These are phyloP conservation scores for Tuber microsphaerosporum DNA, from an alignment of 495 filamentous ascomycete species.

Conservation along the genomic window DNA sequence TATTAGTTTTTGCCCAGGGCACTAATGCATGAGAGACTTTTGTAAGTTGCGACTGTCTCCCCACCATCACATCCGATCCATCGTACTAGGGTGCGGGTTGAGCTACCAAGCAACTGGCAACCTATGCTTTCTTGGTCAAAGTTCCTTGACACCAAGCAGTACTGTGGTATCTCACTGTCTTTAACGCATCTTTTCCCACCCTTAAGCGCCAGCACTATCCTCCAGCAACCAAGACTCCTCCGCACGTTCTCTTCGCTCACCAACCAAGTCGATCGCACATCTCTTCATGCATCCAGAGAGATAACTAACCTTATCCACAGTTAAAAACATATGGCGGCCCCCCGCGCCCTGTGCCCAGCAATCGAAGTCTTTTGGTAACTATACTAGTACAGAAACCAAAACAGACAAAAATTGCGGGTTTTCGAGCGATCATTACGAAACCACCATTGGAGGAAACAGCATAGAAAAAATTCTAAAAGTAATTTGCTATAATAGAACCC, in stretches of 20 bases:
- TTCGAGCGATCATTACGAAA: too few relatives aligned
- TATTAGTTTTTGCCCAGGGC: too few relatives aligned
- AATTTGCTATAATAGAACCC: too few relatives aligned
- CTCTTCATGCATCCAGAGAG: neutral
- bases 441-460: too few relatives aligned
- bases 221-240: neutral
- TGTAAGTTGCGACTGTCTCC: neutral
- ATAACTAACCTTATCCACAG: neutral
- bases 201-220: neutral
- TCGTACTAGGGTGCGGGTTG: neutral
- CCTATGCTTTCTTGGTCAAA: neutral
- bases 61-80: neutral
- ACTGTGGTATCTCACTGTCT: neutral
- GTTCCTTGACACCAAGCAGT: neutral
- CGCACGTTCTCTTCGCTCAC: neutral
- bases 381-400: too few relatives aligned
- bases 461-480: too few relatives aligned
- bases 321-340: neutral
- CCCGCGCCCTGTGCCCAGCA: too few relatives aligned
- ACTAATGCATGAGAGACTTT: too few relatives aligned
- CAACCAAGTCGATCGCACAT: neutral
- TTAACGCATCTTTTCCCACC: neutral
- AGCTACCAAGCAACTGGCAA: neutral
- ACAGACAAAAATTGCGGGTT: too few relatives aligned
- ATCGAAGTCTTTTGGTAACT: too few relatives aligned